phyloP scores from a whole-genome alignment of 306 rosid species.

The Vicia faba region DNA sequence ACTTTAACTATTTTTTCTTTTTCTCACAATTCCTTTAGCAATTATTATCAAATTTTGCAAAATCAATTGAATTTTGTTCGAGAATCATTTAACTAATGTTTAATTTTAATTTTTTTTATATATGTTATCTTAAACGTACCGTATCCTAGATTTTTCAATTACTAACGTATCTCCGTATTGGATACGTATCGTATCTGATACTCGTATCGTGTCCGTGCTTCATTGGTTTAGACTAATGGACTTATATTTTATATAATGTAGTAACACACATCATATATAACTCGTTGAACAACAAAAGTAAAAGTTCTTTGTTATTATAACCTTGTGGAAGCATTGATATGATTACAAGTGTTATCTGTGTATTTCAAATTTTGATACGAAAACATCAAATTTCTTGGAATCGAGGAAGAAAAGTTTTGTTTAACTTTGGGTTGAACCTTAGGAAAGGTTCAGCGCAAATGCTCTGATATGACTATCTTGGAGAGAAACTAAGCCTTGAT shows the following conservation, averaged over 20 bases:
- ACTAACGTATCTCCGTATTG: no score
- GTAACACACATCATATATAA: not conserved
- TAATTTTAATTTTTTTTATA: no score
- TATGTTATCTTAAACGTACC: no score
- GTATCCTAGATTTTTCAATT: no score
- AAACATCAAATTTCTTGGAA: constrained; percentile 7
- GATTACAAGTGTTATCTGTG: not conserved
- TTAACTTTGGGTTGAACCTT: constrained; percentile 14
- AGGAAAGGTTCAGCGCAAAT: constrained; percentile 9
- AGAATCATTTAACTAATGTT: no score
- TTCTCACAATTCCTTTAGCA: no score
- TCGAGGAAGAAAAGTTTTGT: not conserved
- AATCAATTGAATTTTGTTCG: no score
- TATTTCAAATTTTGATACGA: constrained; percentile 6
- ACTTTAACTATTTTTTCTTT: no score
- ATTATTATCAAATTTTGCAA: no score
- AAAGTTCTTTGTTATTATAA: constrained; percentile 3
- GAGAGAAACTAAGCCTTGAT: constrained; percentile 10
- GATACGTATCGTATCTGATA: no score
- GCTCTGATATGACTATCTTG: not conserved
- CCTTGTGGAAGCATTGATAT: not conserved
- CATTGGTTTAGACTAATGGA: not conserved
- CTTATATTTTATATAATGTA: not conserved
- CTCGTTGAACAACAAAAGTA: constrained; percentile 15
- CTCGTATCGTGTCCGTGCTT: no score